phyloP scores from a whole-genome alignment of 192 early-diverging fungal species.

The Backusella westeae region DNA sequence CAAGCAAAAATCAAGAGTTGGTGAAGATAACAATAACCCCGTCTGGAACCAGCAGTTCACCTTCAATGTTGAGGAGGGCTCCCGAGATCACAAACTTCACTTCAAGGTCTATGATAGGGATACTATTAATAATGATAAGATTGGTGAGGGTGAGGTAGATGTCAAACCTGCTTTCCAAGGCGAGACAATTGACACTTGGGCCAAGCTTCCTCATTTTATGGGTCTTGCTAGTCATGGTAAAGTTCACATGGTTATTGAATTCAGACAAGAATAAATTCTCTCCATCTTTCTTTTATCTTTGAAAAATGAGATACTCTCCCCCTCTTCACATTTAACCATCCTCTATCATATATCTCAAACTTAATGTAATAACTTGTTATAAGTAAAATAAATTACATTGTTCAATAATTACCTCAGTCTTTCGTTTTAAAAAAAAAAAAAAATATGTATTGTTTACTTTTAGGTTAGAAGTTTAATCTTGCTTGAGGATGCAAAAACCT shows the following conservation, averaged over 20 bases:
- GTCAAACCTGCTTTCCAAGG: constrained; percentile 23
- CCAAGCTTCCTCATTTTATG: constrained; percentile 33
- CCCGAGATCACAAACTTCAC: constrained; percentile 30
- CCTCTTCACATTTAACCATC: no score
- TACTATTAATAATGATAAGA: constrained; percentile 33
- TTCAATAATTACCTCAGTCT: background rate
- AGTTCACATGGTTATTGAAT: constrained; percentile 37
- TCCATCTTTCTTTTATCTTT: background rate
- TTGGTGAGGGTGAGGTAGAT: constrained; percentile 28
- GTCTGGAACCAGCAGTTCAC: constrained; percentile 28
- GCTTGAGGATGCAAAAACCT: no score
- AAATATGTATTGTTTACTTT: no score
- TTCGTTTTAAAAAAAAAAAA: no score
- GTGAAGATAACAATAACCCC: constrained; percentile 22
- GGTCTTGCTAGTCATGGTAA: constrained; percentile 30
- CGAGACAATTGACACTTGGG: constrained; percentile 20
- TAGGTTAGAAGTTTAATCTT: no score
- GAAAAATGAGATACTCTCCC: background rate
- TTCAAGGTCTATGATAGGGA: constrained; percentile 38
- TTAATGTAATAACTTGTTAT: background rate
- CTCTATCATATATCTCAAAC: background rate
- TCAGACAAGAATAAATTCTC: background rate
- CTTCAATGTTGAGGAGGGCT: constrained; percentile 15
- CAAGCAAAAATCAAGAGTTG: constrained; percentile 21
- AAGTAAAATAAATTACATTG: background rate